phyloP scores from a whole-genome alignment of 163 green algal genomes.

The Coccomyxa subellipsoidea region DNA sequence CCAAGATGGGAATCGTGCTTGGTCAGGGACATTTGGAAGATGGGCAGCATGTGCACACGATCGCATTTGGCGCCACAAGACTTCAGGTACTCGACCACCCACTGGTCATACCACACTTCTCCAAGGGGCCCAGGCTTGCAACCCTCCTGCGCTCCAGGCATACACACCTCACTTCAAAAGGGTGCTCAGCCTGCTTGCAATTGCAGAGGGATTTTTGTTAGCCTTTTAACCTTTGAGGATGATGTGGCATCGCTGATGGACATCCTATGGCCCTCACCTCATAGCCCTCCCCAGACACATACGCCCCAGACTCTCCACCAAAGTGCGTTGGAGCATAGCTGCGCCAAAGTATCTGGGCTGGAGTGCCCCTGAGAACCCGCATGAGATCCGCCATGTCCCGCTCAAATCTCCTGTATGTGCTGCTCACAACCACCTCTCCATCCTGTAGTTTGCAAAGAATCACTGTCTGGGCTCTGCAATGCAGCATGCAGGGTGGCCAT shows the following conservation, averaged over 20 bases:
- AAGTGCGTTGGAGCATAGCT: slow-evolving; percentile 1
- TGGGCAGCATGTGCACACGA: background rate
- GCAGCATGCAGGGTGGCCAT: background rate
- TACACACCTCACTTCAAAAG: background rate
- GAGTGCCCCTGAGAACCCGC: background rate
- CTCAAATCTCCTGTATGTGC: background rate
- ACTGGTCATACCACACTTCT: background rate
- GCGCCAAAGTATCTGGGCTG: background rate
- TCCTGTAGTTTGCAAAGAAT: background rate
- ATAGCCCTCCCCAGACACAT: background rate
- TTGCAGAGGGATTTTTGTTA: too few species aligned
- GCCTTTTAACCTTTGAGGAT: too few species aligned
- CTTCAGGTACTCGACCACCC: background rate
- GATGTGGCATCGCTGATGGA: background rate
- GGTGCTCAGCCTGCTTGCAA: background rate
- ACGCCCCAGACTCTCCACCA: background rate
- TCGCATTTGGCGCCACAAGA: background rate
- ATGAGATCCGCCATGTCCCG: background rate
- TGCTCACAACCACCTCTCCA: background rate
- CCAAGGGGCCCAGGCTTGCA: background rate
- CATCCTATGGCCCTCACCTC: background rate
- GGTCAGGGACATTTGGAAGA: background rate
- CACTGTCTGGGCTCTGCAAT: background rate
- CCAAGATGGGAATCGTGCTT: background rate
- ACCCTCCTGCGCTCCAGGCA: background rate